Evolutionary conservation across 305 asterid species (phyloP).

Genomic region (Fraxinus greggii): DNA sequence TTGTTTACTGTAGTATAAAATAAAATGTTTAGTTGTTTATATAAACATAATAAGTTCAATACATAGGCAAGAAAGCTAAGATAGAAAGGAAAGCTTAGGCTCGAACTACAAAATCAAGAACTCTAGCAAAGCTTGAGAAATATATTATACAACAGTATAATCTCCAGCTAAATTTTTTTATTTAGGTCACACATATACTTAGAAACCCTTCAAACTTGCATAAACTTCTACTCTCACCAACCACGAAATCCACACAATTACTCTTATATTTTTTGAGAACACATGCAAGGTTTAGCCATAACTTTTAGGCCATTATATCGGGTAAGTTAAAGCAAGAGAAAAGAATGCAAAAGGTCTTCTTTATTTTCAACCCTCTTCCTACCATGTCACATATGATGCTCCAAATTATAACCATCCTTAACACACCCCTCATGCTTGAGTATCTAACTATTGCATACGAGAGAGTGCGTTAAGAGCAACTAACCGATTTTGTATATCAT

Average conservation of each 20-base stretch:
- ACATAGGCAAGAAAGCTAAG: neutral
- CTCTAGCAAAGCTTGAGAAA: slow-evolving; percentile 1
- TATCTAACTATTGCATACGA: neutral
- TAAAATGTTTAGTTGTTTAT: neutral
- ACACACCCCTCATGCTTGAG: neutral
- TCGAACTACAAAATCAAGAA: neutral
- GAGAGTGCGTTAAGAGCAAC: neutral
- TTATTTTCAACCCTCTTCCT: neutral
- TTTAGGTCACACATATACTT: neutral
- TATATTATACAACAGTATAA: neutral
- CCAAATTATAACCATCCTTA: neutral
- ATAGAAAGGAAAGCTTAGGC: slow-evolving; percentile 4
- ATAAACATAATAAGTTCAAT: neutral
- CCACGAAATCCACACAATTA: neutral
- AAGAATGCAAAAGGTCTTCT: neutral
- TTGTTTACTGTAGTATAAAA: neutral
- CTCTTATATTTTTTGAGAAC: neutral
- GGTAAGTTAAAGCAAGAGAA: neutral
- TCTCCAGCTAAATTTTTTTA: neutral
- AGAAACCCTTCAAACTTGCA: neutral
- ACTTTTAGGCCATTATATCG: neutral
- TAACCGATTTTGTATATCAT: neutral
- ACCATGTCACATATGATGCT: neutral
- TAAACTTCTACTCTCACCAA: neutral
- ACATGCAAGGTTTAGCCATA: neutral